Evolutionary conservation across 2,329 filamentous ascomycete genomes (phyloP), one percentile per base, ranked within the genome.

Genomic region (Neoscytalidium dimidiatum): DNA sequence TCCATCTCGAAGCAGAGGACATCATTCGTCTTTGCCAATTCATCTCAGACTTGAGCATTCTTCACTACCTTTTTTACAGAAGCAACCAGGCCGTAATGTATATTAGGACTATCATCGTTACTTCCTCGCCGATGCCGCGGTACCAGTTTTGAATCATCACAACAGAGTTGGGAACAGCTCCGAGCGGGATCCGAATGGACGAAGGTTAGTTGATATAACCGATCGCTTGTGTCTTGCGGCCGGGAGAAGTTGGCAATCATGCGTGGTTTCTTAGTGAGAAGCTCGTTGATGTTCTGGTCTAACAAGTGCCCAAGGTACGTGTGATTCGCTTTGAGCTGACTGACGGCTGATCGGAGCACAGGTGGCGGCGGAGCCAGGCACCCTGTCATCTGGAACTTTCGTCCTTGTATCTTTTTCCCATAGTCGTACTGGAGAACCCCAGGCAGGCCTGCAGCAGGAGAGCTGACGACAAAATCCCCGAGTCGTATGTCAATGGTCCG

Each of bases 401-500:
- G 64, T 38, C 56, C 65, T 64, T 72, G 68, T 26, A 70, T 66
- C 0, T 67, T 66, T 60, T 73, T 74, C 9, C 73, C 74, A 62
- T 68, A 73, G 29, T 73, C 69, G 60, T 76, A 77, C 23, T 78
- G 75, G 7, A 76, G 46, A 2, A 78, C 70, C 0, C 72, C 71
- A 2, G 69, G 67, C 0, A 68, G 56, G 0, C 62, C 64, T 43
- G 67, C 51, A 4, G 67, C 49, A 11, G 70, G 66, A 19, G 60
- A 13, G 38, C 72, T 71, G 7, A 79, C 73, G 0, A 75, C 74
- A 19, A 78, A 57, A 43, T 78, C 74, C 0, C 75, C 74, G 2
- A 78, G 70, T 2, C 78, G 73, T 0, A 81, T 73, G n/a, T 81
- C 77, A 28, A n/a, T 76, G 67, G 5, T 67, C 71, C 66, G 8